phyloP scores from a whole-genome alignment of 257 asterid species.

The Primulina tabacum region DNA sequence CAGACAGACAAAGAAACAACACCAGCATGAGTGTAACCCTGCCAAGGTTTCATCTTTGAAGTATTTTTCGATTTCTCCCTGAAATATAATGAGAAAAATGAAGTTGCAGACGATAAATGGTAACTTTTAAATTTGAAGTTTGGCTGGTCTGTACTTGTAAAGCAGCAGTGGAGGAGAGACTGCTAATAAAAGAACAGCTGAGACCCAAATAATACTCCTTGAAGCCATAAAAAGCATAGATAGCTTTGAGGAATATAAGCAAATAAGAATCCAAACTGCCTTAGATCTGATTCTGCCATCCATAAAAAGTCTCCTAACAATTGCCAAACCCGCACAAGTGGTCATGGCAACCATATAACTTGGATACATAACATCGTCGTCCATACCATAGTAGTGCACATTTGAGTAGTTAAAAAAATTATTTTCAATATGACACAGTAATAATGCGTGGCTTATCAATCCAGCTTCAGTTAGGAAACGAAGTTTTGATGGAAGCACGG shows the following conservation, averaged over 20 bases:
- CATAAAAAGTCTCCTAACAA: slow-evolving; percentile 79
- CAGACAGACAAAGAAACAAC: slow-evolving; percentile 88
- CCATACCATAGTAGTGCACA: slow-evolving; percentile 85
- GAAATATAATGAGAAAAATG: slow-evolving; percentile 34
- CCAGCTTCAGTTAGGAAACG: slow-evolving; percentile 74
- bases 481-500: slow-evolving; percentile 77
- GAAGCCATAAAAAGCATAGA: slow-evolving; percentile 90
- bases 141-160: slow-evolving; percentile 58
- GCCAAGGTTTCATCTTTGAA: slow-evolving; percentile 96
- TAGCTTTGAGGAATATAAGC: slow-evolving; percentile 80
- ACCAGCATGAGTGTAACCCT: slow-evolving; percentile 84
- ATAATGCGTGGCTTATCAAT: slow-evolving; percentile 77
- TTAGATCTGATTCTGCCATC: slow-evolving; percentile 79
- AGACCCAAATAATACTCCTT: slow-evolving; percentile 84
- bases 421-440: slow-evolving; percentile 84
- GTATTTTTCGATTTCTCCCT: slow-evolving; percentile 86
- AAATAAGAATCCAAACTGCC: slow-evolving; percentile 88
- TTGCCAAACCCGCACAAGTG: slow-evolving; percentile 80
- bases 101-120: slow-evolving; percentile 15
- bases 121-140: slow-evolving; percentile 20
- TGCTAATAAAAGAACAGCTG: slow-evolving; percentile 84
- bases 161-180: slow-evolving; percentile 97
- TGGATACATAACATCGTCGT: slow-evolving; percentile 95
- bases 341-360: slow-evolving; percentile 95
- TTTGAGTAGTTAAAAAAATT: slow-evolving; percentile 87